Base-by-base conservation (phyloP, 352 stramenopile species). In the Phytophthora quininea region DNA sequence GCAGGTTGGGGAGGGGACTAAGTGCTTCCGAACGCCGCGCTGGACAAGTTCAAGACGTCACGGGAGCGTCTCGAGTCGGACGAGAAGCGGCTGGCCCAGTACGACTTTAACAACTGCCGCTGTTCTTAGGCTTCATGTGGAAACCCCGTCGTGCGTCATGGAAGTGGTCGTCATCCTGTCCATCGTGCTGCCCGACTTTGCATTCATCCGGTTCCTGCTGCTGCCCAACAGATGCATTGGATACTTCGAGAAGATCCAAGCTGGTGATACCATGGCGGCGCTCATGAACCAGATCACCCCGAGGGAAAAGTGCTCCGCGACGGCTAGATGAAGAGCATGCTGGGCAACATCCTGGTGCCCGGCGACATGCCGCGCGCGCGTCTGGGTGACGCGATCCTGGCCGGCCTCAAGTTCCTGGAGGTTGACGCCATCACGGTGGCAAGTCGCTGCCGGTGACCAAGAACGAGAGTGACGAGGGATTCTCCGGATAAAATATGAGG, bases 361-460 rank as follows among this genome's bases (percentile, higher is more conserved):
- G 79, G 86, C 56, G 84, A 93, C 61, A 71, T 94, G 60, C 89
- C 91, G 40, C 81, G 82, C 54, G 80, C 91, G 52, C 81, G 83
- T 86, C 61, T 97, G 6, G 95, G 96, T 55, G 92, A 98, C 59
- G 90, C 96, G 42, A 89, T 98, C 55, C 96, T 95, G 7, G 93
- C 93, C 15, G 96, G 98, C 73, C 56, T 95, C 53, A 90, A 92
- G 77, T 88, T 93, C 72, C 77, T 95, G 30, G 83, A 93, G 49
- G 88, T 86, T 15, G 85, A 96, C 40, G 33, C 73, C 19, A 57
- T 98, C 58, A 91, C 96, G 61, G 90, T 96, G 95, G 96, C 55
- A 95, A 98, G 76, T 97, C 93, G 45, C 78, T 98, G 43, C 92
- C 95, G 33, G 95, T 98, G 61, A 93, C 90, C 43, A 94, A 93